phyloP scores from a whole-genome alignment of 176 grass and related monocot genomes.

The Poa pratensis region DNA sequence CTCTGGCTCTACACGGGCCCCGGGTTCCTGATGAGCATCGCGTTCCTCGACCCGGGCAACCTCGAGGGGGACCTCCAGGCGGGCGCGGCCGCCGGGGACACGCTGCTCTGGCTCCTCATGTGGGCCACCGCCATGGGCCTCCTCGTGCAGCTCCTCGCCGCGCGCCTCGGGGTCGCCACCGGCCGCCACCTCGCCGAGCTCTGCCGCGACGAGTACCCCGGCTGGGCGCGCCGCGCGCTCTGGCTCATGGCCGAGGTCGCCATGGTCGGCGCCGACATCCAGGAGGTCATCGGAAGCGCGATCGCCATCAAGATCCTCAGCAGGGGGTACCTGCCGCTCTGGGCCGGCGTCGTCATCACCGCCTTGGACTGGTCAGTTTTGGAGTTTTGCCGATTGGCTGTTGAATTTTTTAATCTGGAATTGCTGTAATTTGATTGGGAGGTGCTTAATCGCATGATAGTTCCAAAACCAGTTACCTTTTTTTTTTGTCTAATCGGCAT shows the following conservation, averaged over 20 bases:
- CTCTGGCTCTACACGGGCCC: conserved; percentile 94
- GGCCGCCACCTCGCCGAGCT: conserved; percentile 91
- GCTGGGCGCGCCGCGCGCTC: conserved; percentile 72
- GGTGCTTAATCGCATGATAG: conserved; percentile 25
- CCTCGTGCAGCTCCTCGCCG: conserved; percentile 92
- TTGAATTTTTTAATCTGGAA: background rate
- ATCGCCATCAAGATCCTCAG: conserved; percentile 98
- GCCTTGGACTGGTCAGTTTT: conserved; percentile 82
- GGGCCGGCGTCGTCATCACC: conserved; percentile 93
- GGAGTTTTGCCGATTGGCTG: background rate
- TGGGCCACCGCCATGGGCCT: conserved; percentile 96
- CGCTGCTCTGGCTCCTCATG: conserved; percentile 88
- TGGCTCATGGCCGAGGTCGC: conserved; percentile 98
- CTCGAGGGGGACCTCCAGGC: conserved; percentile 97
- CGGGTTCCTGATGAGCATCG: conserved; percentile 97
- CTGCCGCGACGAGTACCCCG: conserved; percentile 95
- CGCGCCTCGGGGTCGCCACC: conserved; percentile 79
- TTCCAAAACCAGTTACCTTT: conserved; percentile 32
- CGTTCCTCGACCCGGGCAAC: conserved; percentile 98
- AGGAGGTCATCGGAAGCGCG: conserved; percentile 96
- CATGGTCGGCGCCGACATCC: conserved; percentile 90
- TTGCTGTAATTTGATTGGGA: conserved; percentile 18
- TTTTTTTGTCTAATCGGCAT: background rate
- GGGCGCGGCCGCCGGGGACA: conserved; percentile 80
- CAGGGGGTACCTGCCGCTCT: conserved; percentile 78